phyloP scores from a whole-genome alignment of 2,329 filamentous ascomycete genomes.

The Ophiosphaerella korrae region DNA sequence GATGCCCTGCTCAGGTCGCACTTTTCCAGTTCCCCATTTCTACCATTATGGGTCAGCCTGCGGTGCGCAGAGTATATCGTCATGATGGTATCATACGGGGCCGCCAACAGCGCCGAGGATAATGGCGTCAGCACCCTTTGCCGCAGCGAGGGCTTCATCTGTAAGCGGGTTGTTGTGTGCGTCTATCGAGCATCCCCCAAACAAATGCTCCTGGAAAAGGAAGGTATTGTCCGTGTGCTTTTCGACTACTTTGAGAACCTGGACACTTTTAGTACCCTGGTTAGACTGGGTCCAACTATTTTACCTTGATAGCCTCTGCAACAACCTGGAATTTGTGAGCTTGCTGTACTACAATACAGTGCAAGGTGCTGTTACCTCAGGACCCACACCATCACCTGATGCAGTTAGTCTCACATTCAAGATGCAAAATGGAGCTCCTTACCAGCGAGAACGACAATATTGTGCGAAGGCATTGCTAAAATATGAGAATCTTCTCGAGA shows the following conservation, averaged over 20 bases:
- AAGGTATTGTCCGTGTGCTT: slow-evolving; percentile 76
- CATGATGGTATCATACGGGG: slow-evolving; percentile 62
- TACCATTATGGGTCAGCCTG: slow-evolving; percentile 32
- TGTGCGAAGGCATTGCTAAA: slow-evolving; percentile 46
- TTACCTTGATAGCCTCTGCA: slow-evolving; percentile 76
- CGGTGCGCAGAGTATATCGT: neutral
- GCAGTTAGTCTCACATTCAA: slow-evolving; percentile 19
- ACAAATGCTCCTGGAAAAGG: slow-evolving; percentile 85
- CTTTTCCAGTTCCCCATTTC: slow-evolving; percentile 89
- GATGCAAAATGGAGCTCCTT: slow-evolving; percentile 11
- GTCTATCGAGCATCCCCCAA: slow-evolving; percentile 94
- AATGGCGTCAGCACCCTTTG: slow-evolving; percentile 85
- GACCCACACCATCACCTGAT: slow-evolving; percentile 49
- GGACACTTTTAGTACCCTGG: slow-evolving; percentile 1
- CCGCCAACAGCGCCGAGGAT: slow-evolving; percentile 93
- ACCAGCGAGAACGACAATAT: slow-evolving; percentile 51
- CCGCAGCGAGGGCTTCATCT: slow-evolving; percentile 79
- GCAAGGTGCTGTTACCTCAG: slow-evolving; percentile 41
- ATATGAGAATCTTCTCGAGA: neutral
- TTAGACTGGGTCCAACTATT: slow-evolving; percentile 51
- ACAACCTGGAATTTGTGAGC: slow-evolving; percentile 65
- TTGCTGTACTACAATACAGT: slow-evolving; percentile 2
- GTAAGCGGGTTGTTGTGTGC: slow-evolving; percentile 78
- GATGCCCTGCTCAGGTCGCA: slow-evolving; percentile 91
- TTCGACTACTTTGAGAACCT: slow-evolving; percentile 83